Evolutionary conservation across 768 basidiomycete species (phyloP).

Genomic region (Filobasidium wieringae): DNA sequence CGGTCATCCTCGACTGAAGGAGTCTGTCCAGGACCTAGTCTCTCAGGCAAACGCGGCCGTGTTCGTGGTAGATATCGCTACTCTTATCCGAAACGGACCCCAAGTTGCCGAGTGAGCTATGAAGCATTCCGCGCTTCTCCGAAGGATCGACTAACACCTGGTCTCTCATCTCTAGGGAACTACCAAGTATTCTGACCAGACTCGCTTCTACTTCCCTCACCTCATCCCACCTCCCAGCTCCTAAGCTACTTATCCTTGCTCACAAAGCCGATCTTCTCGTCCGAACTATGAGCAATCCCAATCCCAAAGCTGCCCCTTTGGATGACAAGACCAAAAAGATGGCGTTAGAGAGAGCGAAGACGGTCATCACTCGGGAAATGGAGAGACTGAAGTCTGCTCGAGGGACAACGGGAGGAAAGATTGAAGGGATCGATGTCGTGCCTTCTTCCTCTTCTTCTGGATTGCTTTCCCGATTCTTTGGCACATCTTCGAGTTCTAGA

Average conservation of each 20-base stretch:
- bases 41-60: slow-evolving; percentile 23
- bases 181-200: slow-evolving; percentile 24
- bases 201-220: slow-evolving; percentile 17
- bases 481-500: slow-evolving; percentile 18
- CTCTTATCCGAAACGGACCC: slow-evolving; percentile 25
- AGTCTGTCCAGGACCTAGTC: slow-evolving; percentile 20
- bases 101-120: slow-evolving; percentile 30
- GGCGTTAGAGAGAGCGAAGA: slow-evolving; percentile 22
- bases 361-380: slow-evolving; percentile 33
- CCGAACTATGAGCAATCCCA: too few species aligned
- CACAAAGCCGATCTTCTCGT: slow-evolving; percentile 36
- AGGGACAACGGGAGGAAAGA: slow-evolving; percentile 20
- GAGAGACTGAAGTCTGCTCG: slow-evolving; percentile 30
- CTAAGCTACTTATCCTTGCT: slow-evolving; percentile 29
- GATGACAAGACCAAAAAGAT: slow-evolving; percentile 14
- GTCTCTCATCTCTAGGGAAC: slow-evolving; percentile 17
- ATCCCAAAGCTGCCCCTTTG: slow-evolving; percentile 18
- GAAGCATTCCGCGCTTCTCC: background rate
- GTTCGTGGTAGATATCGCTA: slow-evolving; percentile 33
- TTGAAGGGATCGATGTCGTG: slow-evolving; percentile 27
- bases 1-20: slow-evolving; percentile 33
- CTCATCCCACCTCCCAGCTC: slow-evolving; percentile 7
- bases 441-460: background rate
- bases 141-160: background rate
- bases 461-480: background rate